These are phyloP conservation scores for Phaffia australis DNA, from an alignment of 768 basidiomycete genomes.

Conservation along the genomic window DNA sequence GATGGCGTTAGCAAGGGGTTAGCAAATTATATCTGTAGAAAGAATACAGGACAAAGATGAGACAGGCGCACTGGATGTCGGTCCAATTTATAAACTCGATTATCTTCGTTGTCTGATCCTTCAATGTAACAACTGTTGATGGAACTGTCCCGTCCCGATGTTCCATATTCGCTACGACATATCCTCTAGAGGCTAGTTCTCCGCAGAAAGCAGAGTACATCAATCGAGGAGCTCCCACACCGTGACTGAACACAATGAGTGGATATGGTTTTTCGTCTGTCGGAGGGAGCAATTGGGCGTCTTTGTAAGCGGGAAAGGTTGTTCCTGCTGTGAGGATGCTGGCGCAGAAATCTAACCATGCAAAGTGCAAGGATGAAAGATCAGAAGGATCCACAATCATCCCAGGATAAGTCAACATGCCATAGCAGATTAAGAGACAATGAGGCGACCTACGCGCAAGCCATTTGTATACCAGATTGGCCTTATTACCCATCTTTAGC, in stretches of 20 bases:
- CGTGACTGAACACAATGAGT: background rate
- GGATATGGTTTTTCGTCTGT: background rate
- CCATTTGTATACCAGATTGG: background rate
- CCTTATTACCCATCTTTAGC: background rate
- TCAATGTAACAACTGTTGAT: background rate
- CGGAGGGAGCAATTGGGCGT: background rate
- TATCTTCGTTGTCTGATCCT: background rate
- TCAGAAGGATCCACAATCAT: background rate
- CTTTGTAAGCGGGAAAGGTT: conserved; percentile 1
- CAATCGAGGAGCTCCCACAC: background rate
- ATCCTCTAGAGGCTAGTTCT: background rate
- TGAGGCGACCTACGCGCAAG: background rate
- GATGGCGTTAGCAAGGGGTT: background rate
- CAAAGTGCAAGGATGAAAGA: too few relatives aligned
- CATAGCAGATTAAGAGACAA: background rate
- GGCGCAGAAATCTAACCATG: background rate
- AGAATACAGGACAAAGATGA: background rate
- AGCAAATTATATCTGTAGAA: background rate
- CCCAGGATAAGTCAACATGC: background rate
- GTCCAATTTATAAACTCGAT: conserved; percentile 3
- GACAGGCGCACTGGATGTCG: background rate
- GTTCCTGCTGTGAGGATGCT: background rate
- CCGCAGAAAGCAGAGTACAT: conserved; percentile 5
- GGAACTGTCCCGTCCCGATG: conserved; percentile 2
- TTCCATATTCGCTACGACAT: conserved; percentile 3